Conservation (phyloP, 2,329 filamentous ascomycete genomes). For the Malbranchea zuffiana region DNA sequence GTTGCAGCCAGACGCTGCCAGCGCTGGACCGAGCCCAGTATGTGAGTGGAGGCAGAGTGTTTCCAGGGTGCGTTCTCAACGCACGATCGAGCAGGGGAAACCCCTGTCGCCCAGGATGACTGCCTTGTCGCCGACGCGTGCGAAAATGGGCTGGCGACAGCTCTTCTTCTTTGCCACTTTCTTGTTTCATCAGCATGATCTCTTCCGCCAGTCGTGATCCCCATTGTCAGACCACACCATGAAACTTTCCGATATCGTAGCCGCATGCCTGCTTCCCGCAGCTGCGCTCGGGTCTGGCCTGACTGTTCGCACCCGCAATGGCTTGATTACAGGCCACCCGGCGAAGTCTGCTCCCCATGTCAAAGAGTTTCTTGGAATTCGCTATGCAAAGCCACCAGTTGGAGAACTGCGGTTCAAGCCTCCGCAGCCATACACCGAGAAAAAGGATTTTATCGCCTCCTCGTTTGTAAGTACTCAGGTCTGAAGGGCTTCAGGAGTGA, state of each 20-base stretch:
- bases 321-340: constrained; percentile 4
- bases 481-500: neutral
- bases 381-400: constrained; percentile 21
- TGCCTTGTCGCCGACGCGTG: no score
- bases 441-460: constrained; percentile 11
- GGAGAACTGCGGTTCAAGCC: constrained; percentile 21
- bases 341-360: constrained; percentile 1
- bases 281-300: neutral
- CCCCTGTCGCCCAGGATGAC: no score
- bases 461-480: constrained; percentile 12
- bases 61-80: no score
- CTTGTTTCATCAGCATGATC: no score
- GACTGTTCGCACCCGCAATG: constrained; percentile 4
- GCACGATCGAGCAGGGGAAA: no score
- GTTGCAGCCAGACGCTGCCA: no score
- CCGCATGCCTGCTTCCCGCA: constrained; percentile 11
- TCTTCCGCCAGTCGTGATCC: no score
- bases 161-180: no score
- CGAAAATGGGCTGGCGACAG: no score
- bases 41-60: no score
- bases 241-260: neutral
- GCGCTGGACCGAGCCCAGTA: no score
- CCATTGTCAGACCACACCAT: no score
- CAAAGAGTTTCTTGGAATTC: constrained; percentile 22
- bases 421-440: constrained; percentile 16